Base-by-base conservation (phyloP, 164 flowering plant genomes). In the Tetracentron sinense region DNA sequence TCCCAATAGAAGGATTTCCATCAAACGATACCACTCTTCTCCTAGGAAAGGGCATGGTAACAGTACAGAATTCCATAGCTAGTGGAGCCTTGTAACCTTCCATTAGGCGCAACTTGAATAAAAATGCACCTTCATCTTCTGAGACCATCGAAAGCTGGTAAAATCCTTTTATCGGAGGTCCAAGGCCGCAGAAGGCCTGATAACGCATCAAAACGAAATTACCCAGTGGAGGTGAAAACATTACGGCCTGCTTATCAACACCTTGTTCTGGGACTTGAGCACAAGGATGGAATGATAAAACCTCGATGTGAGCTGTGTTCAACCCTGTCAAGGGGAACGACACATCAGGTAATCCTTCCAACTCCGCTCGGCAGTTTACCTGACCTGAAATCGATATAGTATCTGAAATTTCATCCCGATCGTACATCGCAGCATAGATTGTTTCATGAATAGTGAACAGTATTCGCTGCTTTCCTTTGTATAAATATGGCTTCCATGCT, bases 121-220 rank as follows among this genome's bases (percentile, higher is more conserved):
- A 75, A 79, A 95, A 95, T 54, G 98, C 99, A 58, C 98, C 99
- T 83, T 95, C 92, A 78, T 95, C 92, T 75, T 95, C 98, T 25
- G 98, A 95, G 33, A 95, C 97, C 99, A 95, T 95, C 29, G 99
- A 95, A 25, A 95, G 87, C 79, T 95, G 99, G 75, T 95, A 95
- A 76, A 95, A 95, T n/a, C 99, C 99, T 68, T 86, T 85, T 31
- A 95, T 58, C 15, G 99, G 98, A 71, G 96, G 97, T 62, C 92
- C 90, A 75, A 82, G 70, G 65, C 79, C 64, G 73, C 88, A 85
- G 2, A 46, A 69, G 42, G 88, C 88, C 67, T 85, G 94, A 76
- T 95, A 95, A 28, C 84, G 87, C 84, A 95, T 78, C 33, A 95
- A 79, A 49, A 83, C 81, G 73, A 95, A 95, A 75, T 95, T 92